Evolutionary conservation across 768 basidiomycete genomes (phyloP).

Genomic region (Auriculariales sp.): DNA sequence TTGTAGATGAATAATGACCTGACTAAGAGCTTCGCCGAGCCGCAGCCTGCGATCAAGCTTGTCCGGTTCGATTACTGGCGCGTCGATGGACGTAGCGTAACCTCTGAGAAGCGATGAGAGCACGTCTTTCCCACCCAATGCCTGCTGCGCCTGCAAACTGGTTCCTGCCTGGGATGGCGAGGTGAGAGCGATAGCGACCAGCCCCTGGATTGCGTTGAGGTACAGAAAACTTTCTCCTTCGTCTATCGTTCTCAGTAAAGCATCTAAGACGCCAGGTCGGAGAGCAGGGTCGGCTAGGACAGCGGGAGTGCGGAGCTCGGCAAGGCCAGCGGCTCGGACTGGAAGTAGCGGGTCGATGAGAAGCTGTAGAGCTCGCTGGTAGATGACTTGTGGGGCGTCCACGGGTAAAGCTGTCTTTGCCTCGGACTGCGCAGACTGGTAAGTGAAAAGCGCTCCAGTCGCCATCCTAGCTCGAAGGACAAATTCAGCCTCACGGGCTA

Average conservation of each 20-base stretch:
- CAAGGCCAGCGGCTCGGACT: constrained; percentile 83
- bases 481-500: constrained; percentile 68
- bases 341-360: constrained; percentile 86
- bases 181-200: constrained; percentile 76
- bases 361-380: constrained; percentile 77
- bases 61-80: constrained; percentile 16
- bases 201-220: constrained; percentile 80
- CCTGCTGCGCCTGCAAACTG: too few species aligned
- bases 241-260: constrained; percentile 72
- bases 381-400: constrained; percentile 40
- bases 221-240: constrained; percentile 96
- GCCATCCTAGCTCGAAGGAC: constrained; percentile 73
- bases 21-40: constrained; percentile 73
- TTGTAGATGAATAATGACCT: constrained; percentile 62
- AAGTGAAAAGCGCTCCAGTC: constrained; percentile 19
- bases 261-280: constrained; percentile 68
- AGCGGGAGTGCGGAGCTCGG: constrained; percentile 44
- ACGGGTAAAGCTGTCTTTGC: constrained; percentile 20
- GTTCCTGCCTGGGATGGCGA: too few species aligned
- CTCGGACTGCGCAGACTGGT: constrained; percentile 20
- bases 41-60: constrained; percentile 65
- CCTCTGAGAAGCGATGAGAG: constrained; percentile 47
- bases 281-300: constrained; percentile 42
- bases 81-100: constrained; percentile 39
- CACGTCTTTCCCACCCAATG: constrained; percentile 60